These are phyloP conservation scores for Tillandsia leiboldiana DNA, from an alignment of 176 grass and related monocot genomes.

Conservation along the genomic window DNA sequence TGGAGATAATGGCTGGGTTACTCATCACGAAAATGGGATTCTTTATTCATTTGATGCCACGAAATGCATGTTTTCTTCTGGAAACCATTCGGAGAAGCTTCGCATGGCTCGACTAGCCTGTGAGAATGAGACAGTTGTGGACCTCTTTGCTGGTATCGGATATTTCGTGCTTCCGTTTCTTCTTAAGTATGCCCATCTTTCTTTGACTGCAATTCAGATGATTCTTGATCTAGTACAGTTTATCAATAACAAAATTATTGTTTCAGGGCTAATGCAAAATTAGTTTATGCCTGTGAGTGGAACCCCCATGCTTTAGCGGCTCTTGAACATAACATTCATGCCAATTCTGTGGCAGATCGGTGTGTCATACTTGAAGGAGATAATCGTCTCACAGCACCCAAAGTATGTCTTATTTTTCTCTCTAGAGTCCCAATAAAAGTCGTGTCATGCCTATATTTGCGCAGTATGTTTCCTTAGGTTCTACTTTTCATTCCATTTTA, in stretches of 20 bases:
- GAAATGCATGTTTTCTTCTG: slow-evolving; percentile 96
- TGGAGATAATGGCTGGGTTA: slow-evolving; percentile 67
- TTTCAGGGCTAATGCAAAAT: slow-evolving; percentile 70
- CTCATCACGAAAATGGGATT: slow-evolving; percentile 78
- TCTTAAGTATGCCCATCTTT: slow-evolving; percentile 57
- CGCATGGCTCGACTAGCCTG: slow-evolving; percentile 72
- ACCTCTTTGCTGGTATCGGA: slow-evolving; percentile 95
- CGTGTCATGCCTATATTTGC: not conserved
- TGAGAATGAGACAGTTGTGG: slow-evolving; percentile 67
- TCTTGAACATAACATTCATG: slow-evolving; percentile 51
- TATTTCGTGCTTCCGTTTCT: slow-evolving; percentile 94
- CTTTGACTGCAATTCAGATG: not conserved
- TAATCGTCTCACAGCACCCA: slow-evolving; percentile 70
- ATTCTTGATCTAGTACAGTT: not conserved
- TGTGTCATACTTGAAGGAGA: slow-evolving; percentile 94
- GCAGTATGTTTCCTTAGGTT: not conserved
- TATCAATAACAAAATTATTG: slow-evolving; percentile 13
- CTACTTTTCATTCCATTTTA: not conserved
- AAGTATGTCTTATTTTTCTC: slow-evolving; percentile 31
- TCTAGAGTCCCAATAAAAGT: too few species aligned
- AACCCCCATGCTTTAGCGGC: slow-evolving; percentile 81
- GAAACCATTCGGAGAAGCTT: slow-evolving; percentile 88
- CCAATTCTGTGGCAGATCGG: slow-evolving; percentile 56
- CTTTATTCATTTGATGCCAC: slow-evolving; percentile 84
- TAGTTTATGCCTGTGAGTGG: slow-evolving; percentile 95